Base-by-base conservation (phyloP, 176 grass and related monocot species). In the Dactylis glomerata region DNA sequence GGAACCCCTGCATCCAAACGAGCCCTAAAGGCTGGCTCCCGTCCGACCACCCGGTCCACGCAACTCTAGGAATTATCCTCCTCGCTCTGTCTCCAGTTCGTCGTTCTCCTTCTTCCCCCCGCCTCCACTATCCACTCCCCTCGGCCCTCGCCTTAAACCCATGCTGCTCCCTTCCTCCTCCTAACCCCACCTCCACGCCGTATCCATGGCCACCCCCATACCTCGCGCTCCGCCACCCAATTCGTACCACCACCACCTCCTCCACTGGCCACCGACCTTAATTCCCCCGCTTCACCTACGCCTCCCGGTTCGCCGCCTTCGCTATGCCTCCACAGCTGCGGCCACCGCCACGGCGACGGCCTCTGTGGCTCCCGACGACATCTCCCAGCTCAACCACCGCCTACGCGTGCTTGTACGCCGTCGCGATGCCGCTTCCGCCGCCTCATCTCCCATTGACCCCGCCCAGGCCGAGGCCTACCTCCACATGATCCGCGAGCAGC, bases 401-500 rank as follows among this genome's bases (percentile, higher is more conserved):
- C 85, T 95, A 64, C 89, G 86, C 77, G 61, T 58, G 83, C 84
- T 90, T 15, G 91, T 85, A 13, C 88, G 93, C 38, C 82, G 79
- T 30, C 81, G 79, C 22, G 73, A 85, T 62, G 85, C 17, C 50
- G 83, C 36, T 52, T 44, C 75, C 76, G 33, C 70, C 20, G 40
- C 66, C n/a, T 10, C 59, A 2, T 15, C 56, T 45, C 24, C 85
- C 44, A 63, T 93, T 77, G 87, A 90, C 85, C 42, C 83, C 23
- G 83, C 72, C 1, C 91, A 98, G 83, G 96, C 91, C 8, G 96
- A 95, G 66, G 76, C 83, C 24, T 96, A 93, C 81, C 85, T 96
- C 38, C 85, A 62, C 55, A 75, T 83, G 80, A 83, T 86, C 74
- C 79, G 84, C 16, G 88, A 90, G 22, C 84, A 90, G 88, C 88